Evolutionary conservation across 495 filamentous ascomycete genomes (phyloP).

Genomic region (Extremus antarcticus): DNA sequence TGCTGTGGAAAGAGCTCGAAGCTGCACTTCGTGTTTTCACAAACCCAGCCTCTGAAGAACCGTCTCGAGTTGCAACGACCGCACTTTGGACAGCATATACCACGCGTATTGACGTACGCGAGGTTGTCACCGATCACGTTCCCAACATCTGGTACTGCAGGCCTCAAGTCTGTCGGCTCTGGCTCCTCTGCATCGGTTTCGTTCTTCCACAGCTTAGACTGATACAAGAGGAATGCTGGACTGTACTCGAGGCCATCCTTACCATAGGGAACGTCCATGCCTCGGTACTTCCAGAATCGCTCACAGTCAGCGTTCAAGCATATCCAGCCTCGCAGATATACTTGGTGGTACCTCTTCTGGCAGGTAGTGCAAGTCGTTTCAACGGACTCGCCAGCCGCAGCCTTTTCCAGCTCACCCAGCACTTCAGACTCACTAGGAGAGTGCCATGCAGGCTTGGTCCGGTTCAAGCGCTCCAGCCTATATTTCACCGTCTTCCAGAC

Average conservation of each 20-base stretch:
- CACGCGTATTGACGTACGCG: slow-evolving; percentile 28
- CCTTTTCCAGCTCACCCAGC: background rate
- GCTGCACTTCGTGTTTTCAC: slow-evolving; percentile 40
- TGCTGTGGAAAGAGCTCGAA: slow-evolving; percentile 25
- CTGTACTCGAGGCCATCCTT: slow-evolving; percentile 40
- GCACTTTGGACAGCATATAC: slow-evolving; percentile 67
- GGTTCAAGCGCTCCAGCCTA: slow-evolving; percentile 64
- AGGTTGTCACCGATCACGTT: slow-evolving; percentile 15
- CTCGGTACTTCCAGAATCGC: slow-evolving; percentile 44
- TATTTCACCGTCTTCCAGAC: slow-evolving; percentile 38
- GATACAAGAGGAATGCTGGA: slow-evolving; percentile 43
- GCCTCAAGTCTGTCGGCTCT: slow-evolving; percentile 31
- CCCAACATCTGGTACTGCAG: slow-evolving; percentile 32
- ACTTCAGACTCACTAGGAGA: slow-evolving; percentile 25
- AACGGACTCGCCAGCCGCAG: background rate
- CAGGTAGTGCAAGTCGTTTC: slow-evolving; percentile 34
- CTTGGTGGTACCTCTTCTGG: slow-evolving; percentile 18
- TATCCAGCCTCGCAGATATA: slow-evolving; percentile 55
- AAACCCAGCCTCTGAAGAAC: slow-evolving; percentile 56
- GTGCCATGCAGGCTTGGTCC: slow-evolving; percentile 57
- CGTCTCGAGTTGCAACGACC: slow-evolving; percentile 49
- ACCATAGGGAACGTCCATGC: slow-evolving; percentile 12
- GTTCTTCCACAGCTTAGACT: slow-evolving; percentile 13
- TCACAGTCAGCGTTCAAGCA: slow-evolving; percentile 52
- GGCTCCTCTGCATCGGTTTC: slow-evolving; percentile 29